Base-by-base conservation (phyloP, 2,329 filamentous ascomycete species). In the Colletotrichum musae region DNA sequence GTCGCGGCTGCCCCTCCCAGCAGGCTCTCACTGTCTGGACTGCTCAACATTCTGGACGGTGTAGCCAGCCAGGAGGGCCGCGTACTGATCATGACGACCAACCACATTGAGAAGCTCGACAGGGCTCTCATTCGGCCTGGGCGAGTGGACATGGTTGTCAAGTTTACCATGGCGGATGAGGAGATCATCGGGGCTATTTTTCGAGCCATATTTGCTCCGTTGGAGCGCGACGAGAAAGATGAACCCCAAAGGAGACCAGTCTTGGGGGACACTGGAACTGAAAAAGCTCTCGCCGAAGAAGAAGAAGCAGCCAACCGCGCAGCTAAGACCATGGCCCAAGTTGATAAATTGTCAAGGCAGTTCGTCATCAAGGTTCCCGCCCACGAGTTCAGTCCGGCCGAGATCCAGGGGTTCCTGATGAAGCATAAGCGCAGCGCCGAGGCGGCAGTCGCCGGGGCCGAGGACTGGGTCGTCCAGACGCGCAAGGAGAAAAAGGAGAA, bases 11-110 rank as follows among this genome's bases (percentile, higher is more conserved):
- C 72, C 51, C 60, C 58, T 39, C 36, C 77, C 78, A 64, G 68
- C 48, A 61, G 85, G 4, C 80, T 96, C 52, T 93, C 92, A 0
- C 85, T 96, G 2, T 94, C 92, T 0, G 93, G 92, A 0, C 84
- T 96, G 2, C 88, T 96, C 56, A 96, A 96, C 79, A 92, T 93
- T 54, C 90, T 96, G 48, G 93, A 97, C 73, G 93, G 94, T 47
- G 88, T 91, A 6, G 88, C 88, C 18, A 89, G 88, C 9, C 87
- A 90, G 71, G 89, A 91, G 74, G 88, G 88, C 6, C 85, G 88
- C n/a, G 83, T 90, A 5, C 82, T 91, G 15, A 86, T 91, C 77
- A 91, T 90, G 88, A 91, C 88, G 2, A 90, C 88, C n/a, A 91
- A 91, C 73, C 87, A 90, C 75, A 62, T 89, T 0, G 87, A 90